Evolutionary conservation across 306 rosid genomes (phyloP).

Genomic region (Coriaria nepalensis): DNA sequence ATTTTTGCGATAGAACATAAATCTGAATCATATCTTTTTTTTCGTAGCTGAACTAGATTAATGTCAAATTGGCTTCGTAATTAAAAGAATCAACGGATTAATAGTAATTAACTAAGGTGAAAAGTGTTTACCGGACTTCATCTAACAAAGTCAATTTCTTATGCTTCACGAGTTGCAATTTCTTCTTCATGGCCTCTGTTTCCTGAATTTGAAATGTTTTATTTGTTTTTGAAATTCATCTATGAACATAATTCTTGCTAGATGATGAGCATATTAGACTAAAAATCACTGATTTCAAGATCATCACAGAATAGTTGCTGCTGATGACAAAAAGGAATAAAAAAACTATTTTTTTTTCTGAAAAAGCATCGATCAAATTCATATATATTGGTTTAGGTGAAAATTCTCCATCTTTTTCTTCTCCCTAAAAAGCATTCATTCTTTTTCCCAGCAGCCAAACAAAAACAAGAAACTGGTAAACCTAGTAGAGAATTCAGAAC

Average conservation of each 20-base stretch:
- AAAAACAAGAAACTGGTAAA: neutral
- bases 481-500: slow-evolving; percentile 2
- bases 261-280: neutral
- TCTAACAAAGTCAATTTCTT: slow-evolving; percentile 43
- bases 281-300: neutral
- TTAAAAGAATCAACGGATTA: too few relatives aligned
- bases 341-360: neutral
- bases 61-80: too few relatives aligned
- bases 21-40: slow-evolving; percentile 2
- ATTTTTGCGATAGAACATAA: neutral
- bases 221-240: slow-evolving; percentile 9
- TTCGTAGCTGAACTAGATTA: neutral
- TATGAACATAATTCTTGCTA: neutral
- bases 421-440: neutral
- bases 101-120: too few relatives aligned
- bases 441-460: slow-evolving; percentile 1
- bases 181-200: slow-evolving; percentile 46
- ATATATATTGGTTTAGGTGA: neutral
- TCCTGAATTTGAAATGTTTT: slow-evolving; percentile 30
- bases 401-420: neutral
- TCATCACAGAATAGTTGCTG: too few relatives aligned
- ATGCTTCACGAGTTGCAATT: slow-evolving; percentile 41
- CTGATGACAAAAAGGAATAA: neutral
- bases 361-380: neutral
- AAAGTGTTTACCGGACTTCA: slow-evolving; percentile 63